Percentiles rank a stretch among this genome's conserved stretches.
Evolutionary conservation across 1,284 basidiomycete genomes (phyloP).

Genomic region (Pisolithus thermaeus): DNA sequence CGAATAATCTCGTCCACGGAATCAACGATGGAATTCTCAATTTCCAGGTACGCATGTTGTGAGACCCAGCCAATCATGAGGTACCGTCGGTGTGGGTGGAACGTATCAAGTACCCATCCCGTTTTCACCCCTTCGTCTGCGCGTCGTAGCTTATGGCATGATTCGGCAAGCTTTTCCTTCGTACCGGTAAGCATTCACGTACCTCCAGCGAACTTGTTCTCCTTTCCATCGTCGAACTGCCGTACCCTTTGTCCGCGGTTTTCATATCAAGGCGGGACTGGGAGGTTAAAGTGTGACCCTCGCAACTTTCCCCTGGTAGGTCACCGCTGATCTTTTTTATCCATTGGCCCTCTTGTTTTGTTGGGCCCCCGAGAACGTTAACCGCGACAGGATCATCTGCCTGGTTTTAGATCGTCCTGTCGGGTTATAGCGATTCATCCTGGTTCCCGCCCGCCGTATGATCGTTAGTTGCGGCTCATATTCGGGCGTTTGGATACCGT

Average conservation of each 20-base stretch:
- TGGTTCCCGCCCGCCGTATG: slow-evolving; percentile 30
- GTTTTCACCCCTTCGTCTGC: slow-evolving; percentile 10
- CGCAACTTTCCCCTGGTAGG: slow-evolving; percentile 15
- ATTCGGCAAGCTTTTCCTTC: neutral
- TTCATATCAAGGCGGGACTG: slow-evolving; percentile 1
- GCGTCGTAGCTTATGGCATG: slow-evolving; percentile 11
- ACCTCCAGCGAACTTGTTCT: slow-evolving; percentile 17
- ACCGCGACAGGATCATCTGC: slow-evolving; percentile 17
- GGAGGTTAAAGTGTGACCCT: neutral
- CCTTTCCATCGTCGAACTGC: slow-evolving; percentile 21
- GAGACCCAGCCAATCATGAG: slow-evolving; percentile 33
- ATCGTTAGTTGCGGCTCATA: slow-evolving; percentile 36
- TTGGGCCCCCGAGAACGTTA: slow-evolving; percentile 11
- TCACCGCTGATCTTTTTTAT: slow-evolving; percentile 13
- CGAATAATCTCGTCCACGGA: slow-evolving; percentile 35
- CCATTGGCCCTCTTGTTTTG: slow-evolving; percentile 13
- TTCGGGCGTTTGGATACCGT: slow-evolving; percentile 36
- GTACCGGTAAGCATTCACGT: neutral
- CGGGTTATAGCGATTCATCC: slow-evolving; percentile 24
- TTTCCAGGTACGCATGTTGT: slow-evolving; percentile 33
- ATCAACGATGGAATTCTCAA: slow-evolving; percentile 30
- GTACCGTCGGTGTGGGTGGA: slow-evolving; percentile 33
- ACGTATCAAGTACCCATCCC: slow-evolving; percentile 27
- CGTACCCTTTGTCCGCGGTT: slow-evolving; percentile 15
- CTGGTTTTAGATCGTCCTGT: slow-evolving; percentile 32